Evolutionary conservation across 2,329 filamentous ascomycete species (phyloP).

Genomic region (Neofusicoccum parvum): DNA sequence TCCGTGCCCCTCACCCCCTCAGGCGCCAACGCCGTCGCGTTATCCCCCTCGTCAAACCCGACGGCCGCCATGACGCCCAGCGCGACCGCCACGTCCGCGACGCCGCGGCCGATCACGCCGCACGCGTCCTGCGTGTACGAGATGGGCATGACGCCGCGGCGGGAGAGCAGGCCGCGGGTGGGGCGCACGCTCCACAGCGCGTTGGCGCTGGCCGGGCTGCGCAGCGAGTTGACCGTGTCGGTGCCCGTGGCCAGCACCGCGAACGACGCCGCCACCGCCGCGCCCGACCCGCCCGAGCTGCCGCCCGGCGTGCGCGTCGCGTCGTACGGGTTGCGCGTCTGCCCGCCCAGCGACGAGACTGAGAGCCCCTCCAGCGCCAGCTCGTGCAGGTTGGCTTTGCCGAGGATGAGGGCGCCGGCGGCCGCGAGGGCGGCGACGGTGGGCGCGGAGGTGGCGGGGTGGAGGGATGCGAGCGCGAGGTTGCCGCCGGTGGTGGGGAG

Average conservation of each 20-base stretch:
- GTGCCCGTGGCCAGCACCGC: slow-evolving; percentile 62
- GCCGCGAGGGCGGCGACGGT: slow-evolving; percentile 52
- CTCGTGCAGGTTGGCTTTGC: slow-evolving; percentile 63
- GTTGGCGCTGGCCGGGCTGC: slow-evolving; percentile 64
- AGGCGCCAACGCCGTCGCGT: slow-evolving; percentile 54
- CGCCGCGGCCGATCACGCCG: slow-evolving; percentile 56
- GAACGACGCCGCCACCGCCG: slow-evolving; percentile 60
- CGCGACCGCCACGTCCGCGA: slow-evolving; percentile 54
- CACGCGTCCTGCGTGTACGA: slow-evolving; percentile 59
- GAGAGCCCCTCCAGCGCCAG: slow-evolving; percentile 65
- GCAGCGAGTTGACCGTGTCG: slow-evolving; percentile 64
- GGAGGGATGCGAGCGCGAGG: slow-evolving; percentile 51
- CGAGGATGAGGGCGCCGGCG: slow-evolving; percentile 59
- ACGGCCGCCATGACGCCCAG: slow-evolving; percentile 57
- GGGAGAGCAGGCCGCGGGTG: slow-evolving; percentile 55
- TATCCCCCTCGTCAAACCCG: slow-evolving; percentile 56
- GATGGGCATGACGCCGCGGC: slow-evolving; percentile 57
- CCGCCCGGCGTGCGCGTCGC: slow-evolving; percentile 65
- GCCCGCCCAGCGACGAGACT: slow-evolving; percentile 64
- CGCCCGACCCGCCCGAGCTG: slow-evolving; percentile 64
- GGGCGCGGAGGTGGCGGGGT: slow-evolving; percentile 53
- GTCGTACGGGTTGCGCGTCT: slow-evolving; percentile 70
- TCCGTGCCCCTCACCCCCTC: slow-evolving; percentile 44
- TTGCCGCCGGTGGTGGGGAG: slow-evolving; percentile 62
- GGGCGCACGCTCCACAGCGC: slow-evolving; percentile 62